These are phyloP conservation scores for Leucocoprinus leucothites DNA, from an alignment of 768 basidiomycete species.

Conservation along the genomic window DNA sequence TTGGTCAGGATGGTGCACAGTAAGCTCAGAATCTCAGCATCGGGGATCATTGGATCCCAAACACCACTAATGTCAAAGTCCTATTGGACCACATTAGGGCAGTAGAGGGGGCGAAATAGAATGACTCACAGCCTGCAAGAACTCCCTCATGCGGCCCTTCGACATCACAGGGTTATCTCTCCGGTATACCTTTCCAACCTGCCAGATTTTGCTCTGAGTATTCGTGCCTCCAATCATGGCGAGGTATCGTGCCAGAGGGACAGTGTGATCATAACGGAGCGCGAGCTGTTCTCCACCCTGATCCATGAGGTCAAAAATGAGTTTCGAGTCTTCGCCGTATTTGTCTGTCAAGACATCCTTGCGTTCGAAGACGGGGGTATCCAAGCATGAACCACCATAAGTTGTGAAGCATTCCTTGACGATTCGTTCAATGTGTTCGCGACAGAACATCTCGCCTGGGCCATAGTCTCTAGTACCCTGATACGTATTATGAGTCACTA, in stretches of 20 bases:
- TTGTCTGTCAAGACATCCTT: slow-evolving; percentile 96
- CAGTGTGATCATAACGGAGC: slow-evolving; percentile 93
- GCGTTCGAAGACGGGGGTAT: slow-evolving; percentile 98
- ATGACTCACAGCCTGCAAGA: slow-evolving; percentile 84
- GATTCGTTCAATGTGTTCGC: slow-evolving; percentile 84
- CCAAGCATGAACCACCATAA: slow-evolving; percentile 89
- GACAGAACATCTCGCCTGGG: slow-evolving; percentile 88
- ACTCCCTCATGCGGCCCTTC: slow-evolving; percentile 98
- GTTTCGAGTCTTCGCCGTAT: slow-evolving; percentile 95
- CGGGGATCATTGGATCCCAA: slow-evolving; percentile 98
- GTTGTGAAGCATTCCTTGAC: slow-evolving; percentile 86
- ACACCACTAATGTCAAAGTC: slow-evolving; percentile 92
- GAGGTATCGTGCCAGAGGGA: slow-evolving; percentile 91
- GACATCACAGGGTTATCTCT: slow-evolving; percentile 96
- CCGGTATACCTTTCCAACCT: slow-evolving; percentile 98
- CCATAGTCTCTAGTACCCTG: slow-evolving; percentile 96
- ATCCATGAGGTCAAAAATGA: slow-evolving; percentile 96
- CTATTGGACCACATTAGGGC: slow-evolving; percentile 34
- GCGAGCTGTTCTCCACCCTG: slow-evolving; percentile 97
- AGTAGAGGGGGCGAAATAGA: background rate
- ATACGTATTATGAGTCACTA: background rate
- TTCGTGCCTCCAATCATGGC: slow-evolving; percentile 91
- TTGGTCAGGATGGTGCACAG: slow-evolving; percentile 76
- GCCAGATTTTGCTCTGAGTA: slow-evolving; percentile 84
- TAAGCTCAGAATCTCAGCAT: slow-evolving; percentile 85